These are phyloP conservation scores for Sugiyamaella xylanicola DNA, from an alignment of 1,139 yeast genomes.

Conservation along the genomic window DNA sequence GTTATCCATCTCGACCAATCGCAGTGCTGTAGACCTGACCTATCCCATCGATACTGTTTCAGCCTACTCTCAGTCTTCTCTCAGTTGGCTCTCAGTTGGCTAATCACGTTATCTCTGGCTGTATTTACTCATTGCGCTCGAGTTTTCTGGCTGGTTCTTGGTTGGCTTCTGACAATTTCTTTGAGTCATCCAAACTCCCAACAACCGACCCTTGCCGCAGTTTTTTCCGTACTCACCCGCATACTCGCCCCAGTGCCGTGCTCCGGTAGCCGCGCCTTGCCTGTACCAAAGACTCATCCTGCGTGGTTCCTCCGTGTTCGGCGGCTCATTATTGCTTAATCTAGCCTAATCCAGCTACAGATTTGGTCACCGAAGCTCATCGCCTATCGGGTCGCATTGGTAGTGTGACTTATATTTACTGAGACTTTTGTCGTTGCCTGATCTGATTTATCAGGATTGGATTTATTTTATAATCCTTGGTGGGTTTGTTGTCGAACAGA, in stretches of 20 bases:
- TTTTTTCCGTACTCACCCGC: not conserved
- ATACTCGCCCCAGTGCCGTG: not conserved
- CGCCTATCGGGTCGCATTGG: not conserved
- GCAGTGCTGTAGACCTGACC: too few relatives aligned
- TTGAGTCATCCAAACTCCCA: not conserved
- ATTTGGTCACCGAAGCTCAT: constrained; percentile 10
- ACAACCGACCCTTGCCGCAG: not conserved
- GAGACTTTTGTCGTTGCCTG: constrained; percentile 9
- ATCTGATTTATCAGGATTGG: constrained; percentile 2
- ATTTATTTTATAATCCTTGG: not conserved
- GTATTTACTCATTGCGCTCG: not conserved
- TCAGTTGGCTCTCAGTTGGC: not conserved
- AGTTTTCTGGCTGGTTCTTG: too few relatives aligned
- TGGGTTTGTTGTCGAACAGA: not conserved
- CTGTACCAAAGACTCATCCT: constrained; percentile 8
- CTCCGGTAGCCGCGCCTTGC: constrained; percentile 5
- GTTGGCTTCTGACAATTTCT: not conserved
- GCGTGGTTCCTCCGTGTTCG: constrained; percentile 7
- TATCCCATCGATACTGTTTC: too few relatives aligned
- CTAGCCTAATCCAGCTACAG: constrained; percentile 4
- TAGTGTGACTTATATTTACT: constrained; percentile 1
- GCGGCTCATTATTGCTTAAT: constrained; percentile 6
- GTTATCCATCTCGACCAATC: too few relatives aligned
- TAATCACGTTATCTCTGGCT: not conserved
- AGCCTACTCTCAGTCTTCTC: too few relatives aligned